phyloP scores from a whole-genome alignment of 345 rosid genomes.

The Pseudoturritis turrita region DNA sequence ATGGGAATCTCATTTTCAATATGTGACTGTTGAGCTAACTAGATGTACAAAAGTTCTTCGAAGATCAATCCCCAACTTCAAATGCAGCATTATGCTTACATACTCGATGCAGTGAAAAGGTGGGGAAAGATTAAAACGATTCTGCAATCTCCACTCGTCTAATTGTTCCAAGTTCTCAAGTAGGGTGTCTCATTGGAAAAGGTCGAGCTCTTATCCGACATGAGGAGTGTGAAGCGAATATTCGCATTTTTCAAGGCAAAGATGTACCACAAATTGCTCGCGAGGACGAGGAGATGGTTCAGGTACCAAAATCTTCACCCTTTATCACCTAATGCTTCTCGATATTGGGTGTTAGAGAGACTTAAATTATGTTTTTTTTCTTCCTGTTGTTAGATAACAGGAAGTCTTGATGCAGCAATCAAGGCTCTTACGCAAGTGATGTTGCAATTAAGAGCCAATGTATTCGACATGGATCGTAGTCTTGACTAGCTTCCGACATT shows the following conservation, averaged over 20 bases:
- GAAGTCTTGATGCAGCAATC: constrained; percentile 60
- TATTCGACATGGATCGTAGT: constrained; percentile 61
- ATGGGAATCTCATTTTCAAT: neutral
- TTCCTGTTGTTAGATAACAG: constrained; percentile 44
- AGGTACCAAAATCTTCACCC: constrained; percentile 27
- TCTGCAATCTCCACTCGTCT: constrained; percentile 52
- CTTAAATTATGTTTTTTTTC: neutral
- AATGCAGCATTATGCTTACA: constrained; percentile 62
- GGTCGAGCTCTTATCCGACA: constrained; percentile 66
- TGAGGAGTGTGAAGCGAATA: constrained; percentile 53
- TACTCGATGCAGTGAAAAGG: constrained; percentile 60
- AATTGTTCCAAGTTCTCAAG: constrained; percentile 59
- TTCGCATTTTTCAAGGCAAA: constrained; percentile 48
- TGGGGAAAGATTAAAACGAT: constrained; percentile 55
- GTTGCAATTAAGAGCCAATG: constrained; percentile 56
- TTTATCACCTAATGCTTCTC: neutral
- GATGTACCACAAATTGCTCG: constrained; percentile 47
- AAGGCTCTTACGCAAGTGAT: constrained; percentile 61
- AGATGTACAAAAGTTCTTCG: constrained; percentile 38
- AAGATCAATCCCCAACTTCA: constrained; percentile 58
- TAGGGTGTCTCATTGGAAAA: constrained; percentile 72
- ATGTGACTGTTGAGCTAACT: neutral
- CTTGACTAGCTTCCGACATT: constrained; percentile 47
- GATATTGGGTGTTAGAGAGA: neutral
- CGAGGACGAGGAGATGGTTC: constrained; percentile 62